Conservation (phyloP, 1,284 basidiomycete species). For the Uromyces viciae-fabae region DNA sequence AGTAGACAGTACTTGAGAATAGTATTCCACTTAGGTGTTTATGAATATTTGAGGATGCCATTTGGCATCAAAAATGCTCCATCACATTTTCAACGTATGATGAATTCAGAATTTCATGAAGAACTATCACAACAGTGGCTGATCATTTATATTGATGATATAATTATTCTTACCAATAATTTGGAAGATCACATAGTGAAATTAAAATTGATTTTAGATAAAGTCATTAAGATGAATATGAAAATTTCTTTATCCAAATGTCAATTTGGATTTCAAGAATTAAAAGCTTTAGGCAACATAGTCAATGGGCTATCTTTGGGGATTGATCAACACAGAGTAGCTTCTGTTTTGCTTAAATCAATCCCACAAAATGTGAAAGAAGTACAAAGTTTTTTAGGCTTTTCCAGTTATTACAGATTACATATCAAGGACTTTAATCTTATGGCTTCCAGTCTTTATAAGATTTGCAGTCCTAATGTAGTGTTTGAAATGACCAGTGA, state of each 20-base stretch:
- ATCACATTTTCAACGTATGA: constrained; percentile 3
- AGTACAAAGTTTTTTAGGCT: neutral
- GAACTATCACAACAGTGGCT: neutral
- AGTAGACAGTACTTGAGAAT: neutral
- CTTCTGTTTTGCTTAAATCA: neutral
- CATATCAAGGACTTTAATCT: neutral
- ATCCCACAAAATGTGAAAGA: neutral
- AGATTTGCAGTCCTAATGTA: neutral
- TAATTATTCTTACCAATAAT: neutral
- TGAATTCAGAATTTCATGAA: neutral
- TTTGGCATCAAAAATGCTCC: constrained; percentile 8
- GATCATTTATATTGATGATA: constrained; percentile 15
- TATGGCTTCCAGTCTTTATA: neutral
- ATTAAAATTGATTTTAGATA: neutral
- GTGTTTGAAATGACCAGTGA: neutral
- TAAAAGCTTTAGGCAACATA: constrained; percentile 2
- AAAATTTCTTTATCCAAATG: neutral
- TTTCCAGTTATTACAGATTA: constrained; percentile 8
- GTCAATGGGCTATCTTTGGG: neutral
- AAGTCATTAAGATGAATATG: neutral
- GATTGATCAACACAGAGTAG: constrained; percentile 13
- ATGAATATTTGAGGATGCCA: constrained; percentile 18
- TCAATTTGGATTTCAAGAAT: constrained; percentile 2
- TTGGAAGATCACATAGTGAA: neutral
- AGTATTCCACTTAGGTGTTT: neutral